Percentiles rank a stretch among this genome's conserved stretches.
Conservation (phyloP, 345 rosid genomes). For the Salix dunnii region DNA sequence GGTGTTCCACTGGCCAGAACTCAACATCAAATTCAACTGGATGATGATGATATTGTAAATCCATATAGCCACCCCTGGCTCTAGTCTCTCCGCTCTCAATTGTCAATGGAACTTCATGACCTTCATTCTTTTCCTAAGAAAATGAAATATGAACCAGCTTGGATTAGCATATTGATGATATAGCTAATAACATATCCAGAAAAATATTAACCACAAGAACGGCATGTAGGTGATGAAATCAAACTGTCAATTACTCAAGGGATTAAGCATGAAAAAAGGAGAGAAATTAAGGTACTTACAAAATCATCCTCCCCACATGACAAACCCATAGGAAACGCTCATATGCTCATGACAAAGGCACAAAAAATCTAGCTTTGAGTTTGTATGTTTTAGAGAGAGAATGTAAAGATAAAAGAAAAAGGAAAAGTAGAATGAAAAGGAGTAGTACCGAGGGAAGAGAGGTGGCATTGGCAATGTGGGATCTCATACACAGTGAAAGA, state of each 20-base stretch:
- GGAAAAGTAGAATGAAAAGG: constrained; percentile 38
- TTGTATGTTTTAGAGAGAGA: constrained; percentile 8
- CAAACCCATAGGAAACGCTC: constrained; percentile 33
- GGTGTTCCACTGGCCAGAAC: constrained; percentile 87
- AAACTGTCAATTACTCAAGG: background rate
- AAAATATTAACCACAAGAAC: background rate
- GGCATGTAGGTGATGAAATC: background rate
- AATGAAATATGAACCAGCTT: background rate
- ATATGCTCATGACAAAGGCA: constrained; percentile 18
- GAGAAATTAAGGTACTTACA: constrained; percentile 20
- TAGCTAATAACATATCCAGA: background rate
- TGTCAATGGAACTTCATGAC: constrained; percentile 14
- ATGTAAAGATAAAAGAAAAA: background rate
- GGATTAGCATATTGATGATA: background rate
- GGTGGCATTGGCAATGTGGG: constrained; percentile 36
- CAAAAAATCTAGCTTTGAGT: constrained; percentile 31
- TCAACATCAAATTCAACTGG: constrained; percentile 44
- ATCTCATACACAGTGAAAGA: constrained; percentile 37
- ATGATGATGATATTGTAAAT: constrained; percentile 3
- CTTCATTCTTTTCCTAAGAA: constrained; percentile 30
- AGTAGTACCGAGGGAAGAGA: constrained; percentile 13
- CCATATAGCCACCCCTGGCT: constrained; percentile 26
- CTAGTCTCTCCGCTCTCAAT: constrained; percentile 22
- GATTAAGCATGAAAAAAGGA: background rate
- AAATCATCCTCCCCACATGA: constrained; percentile 31